Conservation (phyloP, 345 rosid genomes). For the Eucalyptus leucophloia region DNA sequence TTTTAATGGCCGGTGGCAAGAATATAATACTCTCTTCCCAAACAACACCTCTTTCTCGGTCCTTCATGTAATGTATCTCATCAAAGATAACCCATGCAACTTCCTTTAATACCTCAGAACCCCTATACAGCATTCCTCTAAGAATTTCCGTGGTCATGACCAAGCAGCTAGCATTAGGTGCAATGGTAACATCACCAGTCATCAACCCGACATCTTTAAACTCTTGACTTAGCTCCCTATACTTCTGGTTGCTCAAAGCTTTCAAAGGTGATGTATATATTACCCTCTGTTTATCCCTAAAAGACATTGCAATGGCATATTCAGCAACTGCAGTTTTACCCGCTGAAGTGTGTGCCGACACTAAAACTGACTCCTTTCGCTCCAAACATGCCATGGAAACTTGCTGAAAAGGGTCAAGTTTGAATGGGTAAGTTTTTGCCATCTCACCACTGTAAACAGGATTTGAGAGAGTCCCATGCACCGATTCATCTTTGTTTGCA, state of each 20-base stretch:
- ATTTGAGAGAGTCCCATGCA: slow-evolving; percentile 62
- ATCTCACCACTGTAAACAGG: slow-evolving; percentile 63
- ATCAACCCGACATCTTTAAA: slow-evolving; percentile 92
- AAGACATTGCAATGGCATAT: slow-evolving; percentile 97
- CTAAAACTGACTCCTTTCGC: slow-evolving; percentile 87
- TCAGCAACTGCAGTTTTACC: slow-evolving; percentile 99
- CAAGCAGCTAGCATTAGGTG: slow-evolving; percentile 90
- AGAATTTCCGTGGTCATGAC: slow-evolving; percentile 98
- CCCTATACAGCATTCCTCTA: slow-evolving; percentile 93
- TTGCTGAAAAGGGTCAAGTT: slow-evolving; percentile 85
- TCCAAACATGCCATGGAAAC: slow-evolving; percentile 87
- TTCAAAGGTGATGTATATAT: slow-evolving; percentile 92
- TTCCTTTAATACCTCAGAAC: slow-evolving; percentile 92
- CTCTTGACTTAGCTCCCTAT: slow-evolving; percentile 88
- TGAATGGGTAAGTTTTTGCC: slow-evolving; percentile 71
- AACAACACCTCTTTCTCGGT: slow-evolving; percentile 95
- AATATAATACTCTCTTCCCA: slow-evolving; percentile 99
- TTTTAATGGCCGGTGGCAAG: slow-evolving; percentile 91
- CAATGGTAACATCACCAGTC: slow-evolving; percentile 97
- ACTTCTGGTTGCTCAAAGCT: slow-evolving; percentile 98
- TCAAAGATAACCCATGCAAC: slow-evolving; percentile 99
- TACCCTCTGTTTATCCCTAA: slow-evolving; percentile 91
- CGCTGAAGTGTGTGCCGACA: slow-evolving; percentile 95
- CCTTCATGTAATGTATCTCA: slow-evolving; percentile 98
- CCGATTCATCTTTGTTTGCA: slow-evolving; percentile 39